Evolutionary conservation across 2,329 filamentous ascomycete genomes (phyloP), one percentile per base, ranked within the genome.

Genomic region (Meredithiella fracta): DNA sequence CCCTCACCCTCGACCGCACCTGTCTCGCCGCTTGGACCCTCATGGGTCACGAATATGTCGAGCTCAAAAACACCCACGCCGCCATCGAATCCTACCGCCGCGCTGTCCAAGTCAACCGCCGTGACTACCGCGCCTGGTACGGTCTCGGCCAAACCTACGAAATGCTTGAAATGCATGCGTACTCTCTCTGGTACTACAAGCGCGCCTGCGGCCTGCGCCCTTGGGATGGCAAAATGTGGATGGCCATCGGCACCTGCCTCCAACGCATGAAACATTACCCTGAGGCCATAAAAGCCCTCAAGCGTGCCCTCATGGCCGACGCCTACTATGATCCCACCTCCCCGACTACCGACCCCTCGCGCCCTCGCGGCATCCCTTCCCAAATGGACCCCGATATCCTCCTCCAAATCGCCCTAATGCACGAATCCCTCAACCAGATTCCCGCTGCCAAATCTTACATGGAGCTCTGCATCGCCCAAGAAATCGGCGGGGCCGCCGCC

Each of bases 171-270:
- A 96, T 96, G 88, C 87, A 95, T 65, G 89, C 90, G 47, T 98
- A 98, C 67, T 90, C 91, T 1, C 72, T 98, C 0, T 97, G 92
- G 78, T 98, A 98, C 69, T 96, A 95, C 72, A 94, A 97, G 65
- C 88, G 92, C 57, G 92, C 92, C 0, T 91, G 91, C 0, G 87
- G 89, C 0, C 73, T 98, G 1, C 81, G 90, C n/a, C 89, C 91
- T 0, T 96, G 91, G 75, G 92, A 98, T 63, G 87, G 90, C 0
- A 97, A 97, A 68, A 94, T 98, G 86, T 98, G 92, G 92, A 85
- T 92, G 72, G 92, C 92, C 0, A 89, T 98, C 3, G 92, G 87
- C 8, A 86, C 86, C 34, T 96, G 91, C 66, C 82, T 94, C 60
- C 85, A 91, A 60, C 91, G 90, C 66, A 94, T 96, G 76, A 84